phyloP scores from a whole-genome alignment of 768 basidiomycete species.

The Tephrocybe sp. region DNA sequence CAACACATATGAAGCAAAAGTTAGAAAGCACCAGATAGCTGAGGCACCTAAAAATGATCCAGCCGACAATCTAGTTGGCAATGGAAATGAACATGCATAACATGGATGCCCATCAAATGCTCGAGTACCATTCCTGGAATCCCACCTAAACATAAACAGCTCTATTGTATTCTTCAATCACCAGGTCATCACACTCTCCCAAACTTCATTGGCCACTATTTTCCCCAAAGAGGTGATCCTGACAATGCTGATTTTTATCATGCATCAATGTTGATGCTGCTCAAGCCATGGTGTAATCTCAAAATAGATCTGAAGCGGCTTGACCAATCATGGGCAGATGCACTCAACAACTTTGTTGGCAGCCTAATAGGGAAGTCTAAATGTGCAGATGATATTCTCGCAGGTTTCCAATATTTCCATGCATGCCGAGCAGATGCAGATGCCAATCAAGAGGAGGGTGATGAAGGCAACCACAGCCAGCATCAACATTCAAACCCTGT shows the following conservation, averaged over 20 bases:
- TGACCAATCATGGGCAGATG: constrained; percentile 21
- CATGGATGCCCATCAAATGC: neutral
- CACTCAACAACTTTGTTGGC: constrained; percentile 11
- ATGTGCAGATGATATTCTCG: no score
- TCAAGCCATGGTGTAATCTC: constrained; percentile 41
- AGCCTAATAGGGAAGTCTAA: neutral
- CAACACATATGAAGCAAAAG: constrained; percentile 1
- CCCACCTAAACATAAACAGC: constrained; percentile 20
- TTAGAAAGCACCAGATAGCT: no score
- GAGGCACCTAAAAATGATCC: neutral
- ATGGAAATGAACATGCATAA: no score
- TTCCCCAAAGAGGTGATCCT: constrained; percentile 28
- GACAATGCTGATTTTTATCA: constrained; percentile 27
- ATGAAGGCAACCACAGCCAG: no score
- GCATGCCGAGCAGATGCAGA: no score
- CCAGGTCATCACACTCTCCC: constrained; percentile 30
- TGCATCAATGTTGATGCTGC: constrained; percentile 28
- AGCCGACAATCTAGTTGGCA: neutral
- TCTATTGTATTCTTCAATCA: constrained; percentile 11
- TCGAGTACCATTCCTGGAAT: neutral
- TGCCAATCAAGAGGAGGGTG: no score
- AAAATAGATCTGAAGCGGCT: constrained; percentile 29
- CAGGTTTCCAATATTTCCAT: no score
- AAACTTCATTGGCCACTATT: constrained; percentile 35
- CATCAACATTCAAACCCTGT: no score